Base-by-base conservation (phyloP, 2,329 filamentous ascomycete species). In the Phoma sp. region DNA sequence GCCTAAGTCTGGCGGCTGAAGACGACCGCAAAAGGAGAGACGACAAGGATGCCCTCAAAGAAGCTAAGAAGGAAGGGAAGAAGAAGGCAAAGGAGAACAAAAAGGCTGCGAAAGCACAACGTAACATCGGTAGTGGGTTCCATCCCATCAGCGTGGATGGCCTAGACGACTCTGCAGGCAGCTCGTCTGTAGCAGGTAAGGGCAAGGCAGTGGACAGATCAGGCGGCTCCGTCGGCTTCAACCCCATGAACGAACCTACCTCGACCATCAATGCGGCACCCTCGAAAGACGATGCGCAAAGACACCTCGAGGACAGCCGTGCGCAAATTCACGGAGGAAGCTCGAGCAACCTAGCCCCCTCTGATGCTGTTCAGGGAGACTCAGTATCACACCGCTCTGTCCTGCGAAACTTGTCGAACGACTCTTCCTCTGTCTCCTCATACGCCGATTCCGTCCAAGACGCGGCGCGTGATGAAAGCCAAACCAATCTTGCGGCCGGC, bases 11-110 rank as follows among this genome's bases (percentile, higher is more conserved):
- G n/a, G 92, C 90, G 0, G 88, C 91, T 1, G 95, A 99, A 73
- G 94, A 98, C 68, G 94, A 98, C 37, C 85, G 94, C n/a, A 90
- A 92, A 64, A 88, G 85, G 41, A 95, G 91, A 68, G 88, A 90
- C 43, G 91, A 95, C 45, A 94, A 93, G 71, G 90, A 92, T 55
- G 83, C 84, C 0, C 84, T 83, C 24, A 97, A 96, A 70, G 89
- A 94, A 55, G 88, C 89, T 1, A 97, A 96, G 79, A 92, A 88
- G 67, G 85, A 86, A 51, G 90, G 92, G 57, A 96, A 96, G 74
- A 90, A 92, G 60, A 88, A 91, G 49, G 79, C 78, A 27, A 82
- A 82, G 62, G 79, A 80, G 38, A 76, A 74, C 37, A 91, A 91
- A 64, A 95, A 94, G 73, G 84, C 81, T 0, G 84, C 84, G 52